phyloP scores from a whole-genome alignment of 192 early-diverging fungal genomes.

The Backusella psychrophila region DNA sequence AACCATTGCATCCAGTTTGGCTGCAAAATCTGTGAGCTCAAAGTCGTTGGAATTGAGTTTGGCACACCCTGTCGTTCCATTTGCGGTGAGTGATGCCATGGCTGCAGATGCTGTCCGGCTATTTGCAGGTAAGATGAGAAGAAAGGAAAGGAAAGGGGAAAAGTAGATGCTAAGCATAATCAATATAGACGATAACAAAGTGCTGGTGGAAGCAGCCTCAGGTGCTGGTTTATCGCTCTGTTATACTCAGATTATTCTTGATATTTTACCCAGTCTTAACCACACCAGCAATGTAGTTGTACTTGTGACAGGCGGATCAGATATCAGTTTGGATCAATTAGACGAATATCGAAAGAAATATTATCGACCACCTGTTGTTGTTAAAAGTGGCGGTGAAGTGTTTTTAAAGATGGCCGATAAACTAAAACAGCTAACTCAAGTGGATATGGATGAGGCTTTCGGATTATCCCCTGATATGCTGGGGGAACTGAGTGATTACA shows the following conservation, averaged over 20 bases:
- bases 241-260: conserved; percentile 57
- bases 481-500: background rate
- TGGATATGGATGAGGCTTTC: conserved; percentile 24
- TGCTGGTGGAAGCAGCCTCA: conserved; percentile 61
- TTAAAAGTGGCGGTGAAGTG: conserved; percentile 68
- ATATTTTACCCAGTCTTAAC: conserved; percentile 58
- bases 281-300: conserved; percentile 61
- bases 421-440: conserved; percentile 21
- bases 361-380: conserved; percentile 62
- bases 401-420: conserved; percentile 48
- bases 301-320: conserved; percentile 67
- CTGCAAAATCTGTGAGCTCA: conserved; percentile 38
- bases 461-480: conserved; percentile 41
- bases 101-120: conserved; percentile 47
- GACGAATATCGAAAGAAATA: conserved; percentile 57
- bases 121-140: conserved; percentile 50
- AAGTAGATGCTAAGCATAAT: background rate
- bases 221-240: conserved; percentile 61
- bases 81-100: conserved; percentile 60
- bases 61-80: conserved; percentile 52
- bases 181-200: conserved; percentile 49
- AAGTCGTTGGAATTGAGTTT: conserved; percentile 47
- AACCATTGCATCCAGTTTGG: conserved; percentile 47
- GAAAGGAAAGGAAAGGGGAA: background rate
- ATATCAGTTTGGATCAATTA: conserved; percentile 58